phyloP scores from a whole-genome alignment of 139 green algal species.

The Desmodesmus armatus region DNA sequence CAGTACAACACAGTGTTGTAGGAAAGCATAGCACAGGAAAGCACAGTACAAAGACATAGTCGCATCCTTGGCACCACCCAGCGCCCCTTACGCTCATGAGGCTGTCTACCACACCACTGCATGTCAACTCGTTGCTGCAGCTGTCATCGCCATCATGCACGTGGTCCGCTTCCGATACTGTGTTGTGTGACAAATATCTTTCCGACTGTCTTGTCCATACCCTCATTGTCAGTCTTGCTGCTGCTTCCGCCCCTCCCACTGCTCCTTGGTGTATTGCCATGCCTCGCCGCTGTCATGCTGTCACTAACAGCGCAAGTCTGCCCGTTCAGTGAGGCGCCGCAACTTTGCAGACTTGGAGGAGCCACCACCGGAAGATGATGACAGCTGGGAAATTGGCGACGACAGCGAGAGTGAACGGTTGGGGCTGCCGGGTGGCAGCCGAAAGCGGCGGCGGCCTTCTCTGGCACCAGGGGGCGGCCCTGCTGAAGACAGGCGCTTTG shows the following conservation, averaged over 20 bases:
- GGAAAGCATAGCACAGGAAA: too few species aligned
- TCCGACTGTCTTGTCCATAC: too few species aligned
- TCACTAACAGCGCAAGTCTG: conserved; percentile 8
- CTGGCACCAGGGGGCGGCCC: conserved; percentile 4
- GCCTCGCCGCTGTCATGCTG: not conserved
- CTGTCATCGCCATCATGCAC: too few species aligned
- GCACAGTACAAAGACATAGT: too few species aligned
- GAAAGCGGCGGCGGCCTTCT: conserved; percentile 3
- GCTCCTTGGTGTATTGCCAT: not conserved
- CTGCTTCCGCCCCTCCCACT: not conserved
- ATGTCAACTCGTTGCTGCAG: too few species aligned
- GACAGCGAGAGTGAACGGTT: not conserved
- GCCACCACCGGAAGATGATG: conserved; percentile 17
- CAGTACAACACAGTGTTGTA: too few species aligned
- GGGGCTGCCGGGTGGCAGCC: conserved; percentile 1
- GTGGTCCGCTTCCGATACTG: too few species aligned
- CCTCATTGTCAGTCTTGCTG: too few species aligned
- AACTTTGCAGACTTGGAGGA: conserved; percentile 5
- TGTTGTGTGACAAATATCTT: too few species aligned
- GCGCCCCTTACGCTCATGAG: too few species aligned
- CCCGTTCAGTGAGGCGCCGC: conserved; percentile 17
- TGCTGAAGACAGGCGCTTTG: conserved; percentile 37
- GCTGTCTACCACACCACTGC: too few species aligned
- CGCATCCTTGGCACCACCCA: too few species aligned
- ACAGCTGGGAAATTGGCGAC: conserved; percentile 21